Evolutionary conservation across 768 basidiomycete species (phyloP), one percentile per base, ranked within the genome.

Genomic region (Termitomyces sp.): DNA sequence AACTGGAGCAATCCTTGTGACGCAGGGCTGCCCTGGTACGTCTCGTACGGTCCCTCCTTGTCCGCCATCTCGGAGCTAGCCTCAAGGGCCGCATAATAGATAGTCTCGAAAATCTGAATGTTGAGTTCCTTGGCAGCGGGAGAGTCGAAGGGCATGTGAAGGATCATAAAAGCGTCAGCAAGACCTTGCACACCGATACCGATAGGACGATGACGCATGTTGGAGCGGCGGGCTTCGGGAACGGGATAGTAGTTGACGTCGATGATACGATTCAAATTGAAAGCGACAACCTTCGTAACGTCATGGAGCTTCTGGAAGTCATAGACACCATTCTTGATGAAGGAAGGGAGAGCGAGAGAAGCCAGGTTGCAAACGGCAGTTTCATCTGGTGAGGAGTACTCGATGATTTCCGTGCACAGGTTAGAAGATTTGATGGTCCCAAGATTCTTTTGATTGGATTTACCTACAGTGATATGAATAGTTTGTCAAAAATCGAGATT

Each of bases 341-440:
- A 99, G 19, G 91, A 85, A 5, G 97, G 96, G 2, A 98, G 84
- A 2, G 97, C 94, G 61, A 99, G 82, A 11, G 97, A 99, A 7
- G 97, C 97, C 51, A 99, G 84, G 72, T 98, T 99, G 81, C 97
- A 99, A 32, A 98, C 97, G 37, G 97, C 97, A 37, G 88, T 92
- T 72, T 98, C 97, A 54, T 98, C 97, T 1, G 97, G 94, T 11
- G 96, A 82, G 44, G 94, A 96, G 76, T 98, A 98, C 72, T 99
- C 91, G 70, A 99, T 90, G 70, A 99, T 98, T 71, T 98, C 97
- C 5, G 96, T 98, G 79, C 97, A 99, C 46, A 99, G 79, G 70
- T 99, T 99, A 50, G 96, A 98, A 1, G 94, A 98, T 78, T 97
- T 98, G 86, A 99, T 98, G 8, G 93, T 96, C 30, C 97, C 97